phyloP scores from a whole-genome alignment of 192 early-diverging fungal genomes.

The Coemansia biformis region DNA sequence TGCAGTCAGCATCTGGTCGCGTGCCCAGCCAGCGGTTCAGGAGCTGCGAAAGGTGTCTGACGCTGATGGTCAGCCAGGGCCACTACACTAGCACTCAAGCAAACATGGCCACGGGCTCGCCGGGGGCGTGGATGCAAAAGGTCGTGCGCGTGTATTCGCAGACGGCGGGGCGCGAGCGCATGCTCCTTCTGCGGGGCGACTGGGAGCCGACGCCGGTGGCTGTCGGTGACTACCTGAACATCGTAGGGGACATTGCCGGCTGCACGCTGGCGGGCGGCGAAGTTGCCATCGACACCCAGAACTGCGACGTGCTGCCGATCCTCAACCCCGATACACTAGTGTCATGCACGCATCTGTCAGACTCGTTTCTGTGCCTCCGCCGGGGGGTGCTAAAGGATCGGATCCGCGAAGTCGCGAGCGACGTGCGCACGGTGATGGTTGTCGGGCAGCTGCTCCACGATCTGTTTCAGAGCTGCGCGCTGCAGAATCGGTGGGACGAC shows the following conservation, averaged over 20 bases:
- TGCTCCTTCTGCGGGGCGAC: slow-evolving; percentile 58
- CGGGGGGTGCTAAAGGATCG: slow-evolving; percentile 71
- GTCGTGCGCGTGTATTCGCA: slow-evolving; percentile 41
- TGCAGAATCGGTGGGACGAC: slow-evolving; percentile 56
- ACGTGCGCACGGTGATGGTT: slow-evolving; percentile 58
- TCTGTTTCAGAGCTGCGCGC: slow-evolving; percentile 66
- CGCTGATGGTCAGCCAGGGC: slow-evolving; percentile 30
- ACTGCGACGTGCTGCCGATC: slow-evolving; percentile 54
- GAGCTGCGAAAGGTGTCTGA: slow-evolving; percentile 31
- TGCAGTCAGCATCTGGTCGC: too few species aligned
- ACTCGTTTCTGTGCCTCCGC: slow-evolving; percentile 71
- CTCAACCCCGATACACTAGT: slow-evolving; percentile 80
- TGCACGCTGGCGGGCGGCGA: slow-evolving; percentile 2
- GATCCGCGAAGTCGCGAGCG: slow-evolving; percentile 45
- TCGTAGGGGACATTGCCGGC: slow-evolving; percentile 23
- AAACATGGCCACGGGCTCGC: not conserved
- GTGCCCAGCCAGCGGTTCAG: slow-evolving; percentile 13
- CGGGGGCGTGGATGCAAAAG: slow-evolving; percentile 24
- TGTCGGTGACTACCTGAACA: slow-evolving; percentile 61
- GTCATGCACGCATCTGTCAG: slow-evolving; percentile 67
- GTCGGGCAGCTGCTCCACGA: slow-evolving; percentile 80
- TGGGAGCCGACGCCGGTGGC: slow-evolving; percentile 58
- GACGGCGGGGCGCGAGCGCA: slow-evolving; percentile 27
- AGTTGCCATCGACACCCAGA: slow-evolving; percentile 55
- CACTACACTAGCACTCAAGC: slow-evolving; percentile 16